Evolutionary conservation across 768 basidiomycete species (phyloP), one percentile per base, ranked within the genome.

Genomic region (Tricholoma sp.): DNA sequence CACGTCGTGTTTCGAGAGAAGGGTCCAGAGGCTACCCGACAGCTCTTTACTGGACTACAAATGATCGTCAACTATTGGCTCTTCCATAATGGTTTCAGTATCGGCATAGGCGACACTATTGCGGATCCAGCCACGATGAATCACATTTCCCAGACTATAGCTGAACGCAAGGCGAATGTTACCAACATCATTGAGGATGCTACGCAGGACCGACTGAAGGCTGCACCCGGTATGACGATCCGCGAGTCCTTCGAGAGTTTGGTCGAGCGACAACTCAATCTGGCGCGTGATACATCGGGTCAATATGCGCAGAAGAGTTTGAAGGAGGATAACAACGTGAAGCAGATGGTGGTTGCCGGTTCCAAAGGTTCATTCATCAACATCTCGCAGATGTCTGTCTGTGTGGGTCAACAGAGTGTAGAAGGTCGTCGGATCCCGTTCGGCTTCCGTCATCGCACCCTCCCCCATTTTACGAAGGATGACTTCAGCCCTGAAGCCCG

Each of bases 311-410:
- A 98, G 75, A 89, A 94, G 75, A 88, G 88, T 68, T 78, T 98
- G 81, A 98, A 98, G 80, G 92, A 93, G 70, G 95, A 97, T 74
- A 98, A 99, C 80, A 98, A 98, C 65, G 95, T 98, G 77, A 99
- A 98, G 80, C 97, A 98, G 82, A 99, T 99, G 97, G 96, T 98
- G 67, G 93, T 96, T 6, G 95, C 97, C 9, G 97, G 97, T 24
- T 97, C 97, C 11, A 98, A 99, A 74, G 94, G 95, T 72, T 94
- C 94, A 0, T 95, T 94, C 79, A 99, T 98, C 81, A 99, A 99
- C 73, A 98, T 99, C 66, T 98, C 97, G 10, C 97, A 99, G 74
- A 98, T 98, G 97, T 96, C 96, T 15, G 95, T 95, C 55, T 94
- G 94, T 78, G 97, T 99, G 41, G 97, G 97, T 24, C 97, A 98